Evolutionary conservation across 1,284 basidiomycete species (phyloP).

Genomic region (Phellopilus nigrolimitatus): DNA sequence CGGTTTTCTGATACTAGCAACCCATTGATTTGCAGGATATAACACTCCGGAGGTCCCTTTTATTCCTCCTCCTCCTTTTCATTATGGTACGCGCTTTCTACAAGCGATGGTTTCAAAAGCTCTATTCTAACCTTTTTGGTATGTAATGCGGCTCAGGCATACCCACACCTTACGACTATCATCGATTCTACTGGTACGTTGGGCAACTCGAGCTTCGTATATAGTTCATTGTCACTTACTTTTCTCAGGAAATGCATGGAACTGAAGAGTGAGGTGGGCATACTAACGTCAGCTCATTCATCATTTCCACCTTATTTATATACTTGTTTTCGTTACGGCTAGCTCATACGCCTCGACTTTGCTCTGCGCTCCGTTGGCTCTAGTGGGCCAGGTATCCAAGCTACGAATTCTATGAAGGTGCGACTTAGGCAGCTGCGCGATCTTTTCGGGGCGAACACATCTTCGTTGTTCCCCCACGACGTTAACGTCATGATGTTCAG

Average conservation of each 20-base stretch:
- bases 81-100: no score
- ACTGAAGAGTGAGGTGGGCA: constrained; percentile 10
- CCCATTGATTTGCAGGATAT: no score
- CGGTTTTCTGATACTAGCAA: no score
- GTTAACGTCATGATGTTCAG: not conserved
- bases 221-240: no score
- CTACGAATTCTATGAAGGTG: not conserved
- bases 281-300: not conserved
- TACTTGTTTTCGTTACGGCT: not conserved
- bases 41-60: no score
- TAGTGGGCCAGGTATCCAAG: constrained; percentile 6
- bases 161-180: not conserved
- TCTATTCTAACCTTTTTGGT: no score
- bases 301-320: not conserved
- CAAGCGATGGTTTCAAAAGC: no score
- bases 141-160: no score
- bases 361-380: constrained; percentile 2
- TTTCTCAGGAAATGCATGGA: constrained; percentile 14
- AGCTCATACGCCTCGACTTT: constrained; percentile 8
- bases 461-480: not conserved
- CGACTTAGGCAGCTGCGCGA: constrained; percentile 1
- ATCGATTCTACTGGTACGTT: constrained; percentile 2
- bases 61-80: no score
- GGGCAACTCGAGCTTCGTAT: no score
- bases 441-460: constrained; percentile 2